Conservation (phyloP, 2,329 filamentous ascomycete species). For the Cordyceps militaris region DNA sequence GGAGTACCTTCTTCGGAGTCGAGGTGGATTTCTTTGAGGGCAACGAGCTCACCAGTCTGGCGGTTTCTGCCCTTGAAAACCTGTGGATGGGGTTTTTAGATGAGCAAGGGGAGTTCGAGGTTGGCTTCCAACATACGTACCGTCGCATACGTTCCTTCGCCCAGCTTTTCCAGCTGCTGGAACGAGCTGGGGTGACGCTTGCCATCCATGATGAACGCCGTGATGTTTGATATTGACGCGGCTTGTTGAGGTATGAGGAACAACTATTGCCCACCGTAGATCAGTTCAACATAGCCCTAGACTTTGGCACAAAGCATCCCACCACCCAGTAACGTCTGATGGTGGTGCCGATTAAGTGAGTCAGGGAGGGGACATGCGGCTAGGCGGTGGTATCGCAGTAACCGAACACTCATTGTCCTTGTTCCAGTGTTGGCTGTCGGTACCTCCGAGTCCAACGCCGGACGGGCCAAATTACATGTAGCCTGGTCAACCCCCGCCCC, state of each 20-base stretch:
- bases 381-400: conserved; percentile 12
- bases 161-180: conserved; percentile 98
- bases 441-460: not conserved
- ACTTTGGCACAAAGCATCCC: conserved; percentile 1
- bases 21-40: conserved; percentile 96
- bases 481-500: not conserved
- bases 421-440: not conserved
- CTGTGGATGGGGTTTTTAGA: conserved; percentile 36
- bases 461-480: not conserved
- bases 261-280: not conserved
- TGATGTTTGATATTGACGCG: not conserved
- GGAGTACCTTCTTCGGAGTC: conserved; percentile 98
- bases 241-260: not conserved
- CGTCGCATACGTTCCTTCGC: conserved; percentile 97
- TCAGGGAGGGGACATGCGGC: conserved; percentile 12
- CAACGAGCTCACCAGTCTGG: conserved; percentile 93
- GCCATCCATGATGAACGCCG: conserved; percentile 64
- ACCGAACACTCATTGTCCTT: not conserved
- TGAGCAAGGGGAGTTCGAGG: not conserved
- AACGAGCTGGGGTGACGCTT: conserved; percentile 93
- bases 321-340: not conserved
- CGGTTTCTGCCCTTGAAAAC: conserved; percentile 98
- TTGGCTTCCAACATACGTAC: conserved; percentile 43
- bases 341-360: not conserved
- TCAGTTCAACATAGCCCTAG: conserved; percentile 2